phyloP scores from a whole-genome alignment of 2,329 filamentous ascomycete species.

The Cladosporium sp. region DNA sequence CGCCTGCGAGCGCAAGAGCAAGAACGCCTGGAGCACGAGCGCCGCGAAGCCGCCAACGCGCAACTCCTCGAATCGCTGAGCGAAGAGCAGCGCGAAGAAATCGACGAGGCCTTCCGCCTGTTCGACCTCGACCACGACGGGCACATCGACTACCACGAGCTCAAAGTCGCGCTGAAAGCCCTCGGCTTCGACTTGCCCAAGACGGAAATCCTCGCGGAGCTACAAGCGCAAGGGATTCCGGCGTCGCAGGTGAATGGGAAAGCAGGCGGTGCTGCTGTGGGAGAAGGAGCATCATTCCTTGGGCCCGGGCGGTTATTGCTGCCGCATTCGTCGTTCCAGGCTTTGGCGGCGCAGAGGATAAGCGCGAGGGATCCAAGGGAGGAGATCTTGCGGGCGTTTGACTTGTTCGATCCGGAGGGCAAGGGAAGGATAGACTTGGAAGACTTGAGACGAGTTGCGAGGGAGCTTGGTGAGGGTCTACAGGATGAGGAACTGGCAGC shows the following conservation, averaged over 20 bases:
- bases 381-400: slow-evolving; percentile 88
- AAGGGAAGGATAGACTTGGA: slow-evolving; percentile 89
- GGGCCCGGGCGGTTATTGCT: slow-evolving; percentile 66
- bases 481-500: slow-evolving; percentile 89
- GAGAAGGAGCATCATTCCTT: slow-evolving; percentile 32
- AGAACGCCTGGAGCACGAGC: slow-evolving; percentile 43
- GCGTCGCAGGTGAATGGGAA: slow-evolving; percentile 29
- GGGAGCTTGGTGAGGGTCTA: slow-evolving; percentile 88
- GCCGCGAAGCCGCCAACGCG: slow-evolving; percentile 46
- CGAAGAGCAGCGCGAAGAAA: slow-evolving; percentile 90
- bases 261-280: slow-evolving; percentile 13
- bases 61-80: slow-evolving; percentile 59
- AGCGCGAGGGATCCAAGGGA: slow-evolving; percentile 81
- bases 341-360: slow-evolving; percentile 75
- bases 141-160: slow-evolving; percentile 95
- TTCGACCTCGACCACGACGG: slow-evolving; percentile 97
- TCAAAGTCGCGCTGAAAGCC: slow-evolving; percentile 93
- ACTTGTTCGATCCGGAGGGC: slow-evolving; percentile 87
- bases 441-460: slow-evolving; percentile 81
- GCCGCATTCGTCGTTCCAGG: slow-evolving; percentile 70
- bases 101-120: slow-evolving; percentile 90
- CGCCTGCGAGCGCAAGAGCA: slow-evolving; percentile 7
- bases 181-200: slow-evolving; percentile 92
- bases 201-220: slow-evolving; percentile 75
- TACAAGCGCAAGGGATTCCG: slow-evolving; percentile 77